phyloP scores from a whole-genome alignment of 148 eudicot species.

The Diospyros kaki region DNA sequence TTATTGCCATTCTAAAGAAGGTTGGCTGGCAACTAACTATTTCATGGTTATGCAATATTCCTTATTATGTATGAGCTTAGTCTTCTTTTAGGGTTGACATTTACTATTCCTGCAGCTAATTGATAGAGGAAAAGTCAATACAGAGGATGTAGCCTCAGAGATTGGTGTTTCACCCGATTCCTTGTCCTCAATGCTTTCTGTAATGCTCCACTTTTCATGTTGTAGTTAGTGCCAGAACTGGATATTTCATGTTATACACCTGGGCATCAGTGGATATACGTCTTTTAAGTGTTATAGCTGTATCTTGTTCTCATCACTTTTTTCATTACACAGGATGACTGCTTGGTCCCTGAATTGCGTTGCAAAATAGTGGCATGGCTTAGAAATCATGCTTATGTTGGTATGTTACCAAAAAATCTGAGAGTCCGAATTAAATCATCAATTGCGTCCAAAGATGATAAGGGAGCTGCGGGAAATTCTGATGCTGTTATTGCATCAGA shows the following conservation, averaged over 20 bases:
- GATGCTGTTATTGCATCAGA: constrained; percentile 36
- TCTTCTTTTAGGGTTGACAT: not conserved
- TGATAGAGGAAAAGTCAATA: constrained; percentile 65
- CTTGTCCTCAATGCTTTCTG: constrained; percentile 55
- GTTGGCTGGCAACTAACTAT: constrained; percentile 24
- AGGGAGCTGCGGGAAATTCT: constrained; percentile 35
- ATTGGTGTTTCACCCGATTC: constrained; percentile 56
- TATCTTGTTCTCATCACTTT: not conserved
- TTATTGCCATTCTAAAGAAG: constrained; percentile 56
- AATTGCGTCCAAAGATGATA: constrained; percentile 37
- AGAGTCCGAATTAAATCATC: constrained; percentile 42
- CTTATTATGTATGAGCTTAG: too few relatives aligned
- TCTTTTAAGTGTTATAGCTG: not conserved
- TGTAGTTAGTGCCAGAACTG: constrained; percentile 15
- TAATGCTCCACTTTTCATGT: constrained; percentile 31
- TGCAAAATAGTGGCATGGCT: constrained; percentile 66
- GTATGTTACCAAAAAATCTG: constrained; percentile 40
- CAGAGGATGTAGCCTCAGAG: constrained; percentile 66
- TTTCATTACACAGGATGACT: constrained; percentile 46
- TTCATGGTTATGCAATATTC: not conserved
- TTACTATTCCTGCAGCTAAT: constrained; percentile 48
- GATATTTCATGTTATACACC: not conserved
- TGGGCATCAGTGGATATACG: not conserved
- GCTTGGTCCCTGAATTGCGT: constrained; percentile 49
- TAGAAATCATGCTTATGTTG: constrained; percentile 50